Conservation (phyloP, 2,329 filamentous ascomycete genomes). For the Cladophialophora yegresii region DNA sequence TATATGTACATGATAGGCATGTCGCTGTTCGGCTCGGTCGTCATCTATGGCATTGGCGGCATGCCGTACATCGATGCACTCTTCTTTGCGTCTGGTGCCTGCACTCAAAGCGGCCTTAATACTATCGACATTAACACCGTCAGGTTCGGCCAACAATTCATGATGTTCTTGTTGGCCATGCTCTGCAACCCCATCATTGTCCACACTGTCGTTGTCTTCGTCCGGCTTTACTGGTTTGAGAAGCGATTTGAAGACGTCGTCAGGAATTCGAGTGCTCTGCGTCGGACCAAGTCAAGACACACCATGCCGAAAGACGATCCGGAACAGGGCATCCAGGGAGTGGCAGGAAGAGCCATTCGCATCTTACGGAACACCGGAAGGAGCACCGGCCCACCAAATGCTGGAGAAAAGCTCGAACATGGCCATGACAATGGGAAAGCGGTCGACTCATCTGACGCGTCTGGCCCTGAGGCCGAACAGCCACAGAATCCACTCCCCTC, state of each 20-base stretch:
- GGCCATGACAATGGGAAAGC: slow-evolving; percentile 32
- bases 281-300: slow-evolving; percentile 60
- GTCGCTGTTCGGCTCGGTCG: slow-evolving; percentile 71
- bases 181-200: slow-evolving; percentile 81
- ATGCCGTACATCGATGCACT: slow-evolving; percentile 83
- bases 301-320: slow-evolving; percentile 50
- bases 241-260: slow-evolving; percentile 88
- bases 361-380: slow-evolving; percentile 37
- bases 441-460: slow-evolving; percentile 31
- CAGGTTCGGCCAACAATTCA: slow-evolving; percentile 71
- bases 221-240: slow-evolving; percentile 97
- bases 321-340: slow-evolving; percentile 31
- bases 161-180: slow-evolving; percentile 71
- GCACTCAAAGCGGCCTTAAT: slow-evolving; percentile 92
- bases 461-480: slow-evolving; percentile 5
- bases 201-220: slow-evolving; percentile 82
- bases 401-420: slow-evolving; percentile 17
- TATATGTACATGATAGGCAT: slow-evolving; percentile 78
- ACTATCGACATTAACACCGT: slow-evolving; percentile 67
- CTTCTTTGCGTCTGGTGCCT: slow-evolving; percentile 80
- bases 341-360: slow-evolving; percentile 39
- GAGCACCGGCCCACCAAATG: slow-evolving; percentile 6
- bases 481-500: slow-evolving; percentile 39
- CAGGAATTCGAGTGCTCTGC: slow-evolving; percentile 66
- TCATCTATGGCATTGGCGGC: slow-evolving; percentile 67